phyloP scores from a whole-genome alignment of 768 basidiomycete species.

The Candolleomyces eurysporus region DNA sequence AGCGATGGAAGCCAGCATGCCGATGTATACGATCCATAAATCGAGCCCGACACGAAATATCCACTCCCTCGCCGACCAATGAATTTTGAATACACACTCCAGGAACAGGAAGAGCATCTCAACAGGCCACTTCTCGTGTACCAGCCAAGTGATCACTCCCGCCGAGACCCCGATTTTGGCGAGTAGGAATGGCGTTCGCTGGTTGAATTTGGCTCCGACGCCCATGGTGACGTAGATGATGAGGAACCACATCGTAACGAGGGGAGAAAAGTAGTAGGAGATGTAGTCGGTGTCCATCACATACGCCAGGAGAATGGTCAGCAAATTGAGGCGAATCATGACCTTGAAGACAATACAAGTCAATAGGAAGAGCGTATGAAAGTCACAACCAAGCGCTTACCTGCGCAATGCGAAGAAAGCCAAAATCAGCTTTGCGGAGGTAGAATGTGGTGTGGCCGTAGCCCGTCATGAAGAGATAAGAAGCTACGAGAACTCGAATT shows the following conservation, averaged over 20 bases:
- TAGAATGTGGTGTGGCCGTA: slow-evolving; percentile 90
- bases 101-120: slow-evolving; percentile 63
- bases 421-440: slow-evolving; percentile 85
- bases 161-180: slow-evolving; percentile 70
- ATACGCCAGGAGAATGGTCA: slow-evolving; percentile 81
- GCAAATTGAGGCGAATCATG: slow-evolving; percentile 78
- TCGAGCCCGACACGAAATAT: slow-evolving; percentile 86
- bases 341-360: slow-evolving; percentile 40
- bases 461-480: slow-evolving; percentile 92
- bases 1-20: slow-evolving; percentile 76
- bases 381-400: slow-evolving; percentile 27
- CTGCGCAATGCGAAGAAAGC: slow-evolving; percentile 72
- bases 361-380: background rate
- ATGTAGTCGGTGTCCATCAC: slow-evolving; percentile 92
- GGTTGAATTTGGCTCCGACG: slow-evolving; percentile 71
- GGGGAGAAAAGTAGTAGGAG: slow-evolving; percentile 87
- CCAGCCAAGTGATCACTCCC: slow-evolving; percentile 59
- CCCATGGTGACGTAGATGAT: slow-evolving; percentile 82
- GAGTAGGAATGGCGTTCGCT: slow-evolving; percentile 61
- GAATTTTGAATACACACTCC: slow-evolving; percentile 64
- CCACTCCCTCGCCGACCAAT: slow-evolving; percentile 88
- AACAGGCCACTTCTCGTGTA: slow-evolving; percentile 61
- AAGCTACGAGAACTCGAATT: slow-evolving; percentile 82
- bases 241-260: slow-evolving; percentile 89
- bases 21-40: slow-evolving; percentile 84